These are phyloP conservation scores for Colletotrichum paranaense DNA, from an alignment of 2,329 filamentous ascomycete species.

Conservation along the genomic window DNA sequence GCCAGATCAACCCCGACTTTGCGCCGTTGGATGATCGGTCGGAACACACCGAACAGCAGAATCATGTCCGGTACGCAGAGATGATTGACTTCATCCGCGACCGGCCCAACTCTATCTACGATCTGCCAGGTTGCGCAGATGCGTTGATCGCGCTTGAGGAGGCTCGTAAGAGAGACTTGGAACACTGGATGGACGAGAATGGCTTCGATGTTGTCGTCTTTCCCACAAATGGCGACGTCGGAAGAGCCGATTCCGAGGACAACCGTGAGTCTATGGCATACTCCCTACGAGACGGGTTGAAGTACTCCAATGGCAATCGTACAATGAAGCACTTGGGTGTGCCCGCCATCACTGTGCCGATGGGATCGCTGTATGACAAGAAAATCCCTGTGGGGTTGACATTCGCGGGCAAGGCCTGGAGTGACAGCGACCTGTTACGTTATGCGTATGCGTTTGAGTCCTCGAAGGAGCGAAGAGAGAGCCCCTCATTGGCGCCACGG, in stretches of 20 bases:
- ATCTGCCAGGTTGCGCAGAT: constrained; percentile 11
- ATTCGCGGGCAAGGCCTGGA: constrained; percentile 60
- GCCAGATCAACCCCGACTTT: constrained; percentile 41
- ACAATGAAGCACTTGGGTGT: constrained; percentile 65
- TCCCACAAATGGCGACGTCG: constrained; percentile 29
- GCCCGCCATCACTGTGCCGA: constrained; percentile 63
- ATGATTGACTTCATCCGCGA: constrained; percentile 25
- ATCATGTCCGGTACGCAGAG: constrained; percentile 28
- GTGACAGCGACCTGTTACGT: constrained; percentile 48
- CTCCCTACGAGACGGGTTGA: constrained; percentile 57
- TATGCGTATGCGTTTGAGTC: constrained; percentile 33
- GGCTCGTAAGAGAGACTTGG: constrained; percentile 22
- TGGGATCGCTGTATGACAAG: constrained; percentile 59
- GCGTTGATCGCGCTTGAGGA: constrained; percentile 22
- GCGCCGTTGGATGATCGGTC: constrained; percentile 24
- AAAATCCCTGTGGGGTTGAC: constrained; percentile 65
- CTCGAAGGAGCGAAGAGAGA: constrained; percentile 1
- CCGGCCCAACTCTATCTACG: neutral
- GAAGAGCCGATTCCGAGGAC: constrained; percentile 15
- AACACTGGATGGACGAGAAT: constrained; percentile 29
- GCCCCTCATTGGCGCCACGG: neutral
- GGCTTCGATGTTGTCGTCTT: constrained; percentile 19
- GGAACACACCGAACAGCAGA: constrained; percentile 21
- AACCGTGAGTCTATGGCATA: constrained; percentile 15
- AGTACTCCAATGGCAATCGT: constrained; percentile 65